Base-by-base conservation (phyloP, 805 yeast species). In the Candida suzukii region DNA sequence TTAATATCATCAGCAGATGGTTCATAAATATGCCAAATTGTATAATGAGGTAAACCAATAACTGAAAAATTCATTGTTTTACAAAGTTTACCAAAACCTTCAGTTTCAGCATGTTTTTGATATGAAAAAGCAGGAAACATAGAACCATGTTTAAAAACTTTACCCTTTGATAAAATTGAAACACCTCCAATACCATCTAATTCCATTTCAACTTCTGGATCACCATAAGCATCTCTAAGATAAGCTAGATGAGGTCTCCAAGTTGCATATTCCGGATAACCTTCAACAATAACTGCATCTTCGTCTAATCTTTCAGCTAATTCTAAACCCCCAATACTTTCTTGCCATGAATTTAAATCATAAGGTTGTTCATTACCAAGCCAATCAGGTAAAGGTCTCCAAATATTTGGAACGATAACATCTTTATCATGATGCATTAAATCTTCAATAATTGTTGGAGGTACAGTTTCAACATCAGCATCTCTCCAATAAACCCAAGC, bases 171-270 rank as follows among this genome's bases (percentile, higher is more conserved):
- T 53, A 90, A 70, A 50, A 90, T 88, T 0, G 96, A 87, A 35
- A 90, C 98, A 52, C 97, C 98, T 19, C 98, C 98, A 53, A 90
- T 87, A 38, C 98, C 98, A 61, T 90, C 97, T 46, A 90, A 69
- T 47, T 86, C 95, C 83, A 88, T 83, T 53, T 87, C 95, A 40
- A 81, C 93, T 56, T 85, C 90, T 9, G 90, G 88, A 62, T 88
- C 93, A 21, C 97, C 98, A 55, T 82, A 78, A 2, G 95, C 95
- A 54, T 88, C 96, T 51, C 97, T 73, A 58, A 90, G 72, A 57
- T 90, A 90, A 0, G 96, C 97, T 50, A 90, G 70, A 63, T 90
- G 97, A 2, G 96, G 91, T 64, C 98, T 75, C 96, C 97, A 90
- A 3, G 98, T 90, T 34, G 95, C 95, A 61, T 88, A 90, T 64